Base-by-base conservation (phyloP, 192 early-diverging fungal genomes). In the Funneliformis mosseae region DNA sequence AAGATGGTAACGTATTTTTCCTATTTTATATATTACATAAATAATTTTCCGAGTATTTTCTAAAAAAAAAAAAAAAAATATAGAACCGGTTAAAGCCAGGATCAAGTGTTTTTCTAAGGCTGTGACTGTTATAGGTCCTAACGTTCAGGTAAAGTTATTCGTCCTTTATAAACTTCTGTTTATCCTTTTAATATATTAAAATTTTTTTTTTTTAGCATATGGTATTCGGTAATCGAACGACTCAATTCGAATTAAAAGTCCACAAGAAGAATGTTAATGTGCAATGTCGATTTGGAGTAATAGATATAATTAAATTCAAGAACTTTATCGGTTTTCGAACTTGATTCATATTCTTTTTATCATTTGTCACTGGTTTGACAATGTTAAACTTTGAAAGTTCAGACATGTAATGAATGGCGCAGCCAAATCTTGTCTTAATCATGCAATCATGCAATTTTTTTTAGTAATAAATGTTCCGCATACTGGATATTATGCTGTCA, bases 121-220 rank as follows among this genome's bases (percentile, higher is more conserved):
- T 64, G 62, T 64, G 25, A 64, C 62, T 10, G 25, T 64, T 64
- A 64, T 25, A 64, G 62, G 62, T 28, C 27, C 62, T 64, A 25
- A 64, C 23, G 62, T 64, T n/a, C n/a, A n/a, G n/a, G n/a, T n/a
- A n/a, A 64, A 60, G 14, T 60, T 60, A 60, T 60, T 60, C 59
- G n/a, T n/a, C n/a, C n/a, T n/a, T n/a, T n/a, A n/a, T n/a, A n/a
- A n/a, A n/a, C n/a, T n/a, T n/a, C n/a, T n/a, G n/a, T 25, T 21
- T 62, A 25, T 63, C 0, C 7, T 27, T 63, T 0, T 27, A n/a
- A 25, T n/a, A n/a, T n/a, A 25, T 8, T 62, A 25, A 63, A 63
- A 63, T n/a, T n/a, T 9, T 27, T 62, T 63, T 63, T n/a, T 64
- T 28, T 2, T 64, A 64, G 62, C 62, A 64, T 64, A 1, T 1